Percentiles rank a stretch among this genome's conserved stretches.
phyloP scores from a whole-genome alignment of 1,284 basidiomycete species.

The Malassezia obtusa region DNA sequence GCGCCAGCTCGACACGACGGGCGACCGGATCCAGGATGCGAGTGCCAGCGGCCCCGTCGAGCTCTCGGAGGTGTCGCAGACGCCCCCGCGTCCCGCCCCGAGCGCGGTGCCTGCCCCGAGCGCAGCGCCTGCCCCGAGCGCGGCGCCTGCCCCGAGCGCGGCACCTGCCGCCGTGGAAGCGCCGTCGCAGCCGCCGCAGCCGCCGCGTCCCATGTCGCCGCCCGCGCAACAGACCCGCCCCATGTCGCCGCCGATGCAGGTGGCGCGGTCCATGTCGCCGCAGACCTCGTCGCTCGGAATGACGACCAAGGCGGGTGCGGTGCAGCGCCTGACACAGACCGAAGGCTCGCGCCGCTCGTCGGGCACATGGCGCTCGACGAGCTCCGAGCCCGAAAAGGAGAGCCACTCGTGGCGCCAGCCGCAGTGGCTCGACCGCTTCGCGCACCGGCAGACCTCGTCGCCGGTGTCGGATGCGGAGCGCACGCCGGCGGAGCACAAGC shows the following conservation, averaged over 20 bases:
- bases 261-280: neutral
- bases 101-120: neutral
- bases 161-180: too few relatives aligned
- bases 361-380: neutral
- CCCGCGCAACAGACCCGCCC: too few relatives aligned
- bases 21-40: neutral
- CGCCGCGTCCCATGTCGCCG: too few relatives aligned
- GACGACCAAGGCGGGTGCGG: neutral
- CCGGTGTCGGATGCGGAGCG: neutral
- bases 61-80: neutral
- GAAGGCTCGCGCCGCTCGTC: neutral
- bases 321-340: neutral
- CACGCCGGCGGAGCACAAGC: neutral
- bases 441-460: neutral
- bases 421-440: neutral
- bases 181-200: too few relatives aligned
- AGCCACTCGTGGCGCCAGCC: neutral
- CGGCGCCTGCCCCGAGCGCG: neutral
- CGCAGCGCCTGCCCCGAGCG: neutral
- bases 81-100: neutral
- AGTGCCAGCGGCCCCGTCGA: too few relatives aligned
- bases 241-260: neutral
- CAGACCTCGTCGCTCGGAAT: neutral
- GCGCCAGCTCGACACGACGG: neutral
- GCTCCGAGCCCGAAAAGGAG: neutral